Evolutionary conservation across 257 asterid genomes (phyloP).

Genomic region (Gentiana dahurica): DNA sequence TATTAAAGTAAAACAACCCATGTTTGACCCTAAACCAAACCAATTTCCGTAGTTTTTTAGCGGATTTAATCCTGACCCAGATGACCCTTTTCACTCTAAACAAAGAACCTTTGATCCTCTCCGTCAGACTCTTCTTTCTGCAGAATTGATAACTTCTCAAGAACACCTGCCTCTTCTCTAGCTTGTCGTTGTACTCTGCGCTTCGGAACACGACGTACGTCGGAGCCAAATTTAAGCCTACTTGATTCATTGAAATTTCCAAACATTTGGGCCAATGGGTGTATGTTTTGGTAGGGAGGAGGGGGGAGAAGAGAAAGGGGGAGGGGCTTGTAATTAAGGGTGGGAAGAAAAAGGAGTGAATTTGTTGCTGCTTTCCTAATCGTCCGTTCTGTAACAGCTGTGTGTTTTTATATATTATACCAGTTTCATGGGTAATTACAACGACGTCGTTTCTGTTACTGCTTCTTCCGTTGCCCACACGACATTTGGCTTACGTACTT

Average conservation of each 20-base stretch:
- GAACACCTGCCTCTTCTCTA: conserved; percentile 72
- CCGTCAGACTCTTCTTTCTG: conserved; percentile 46
- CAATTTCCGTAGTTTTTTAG: conserved; percentile 31
- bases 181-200: conserved; percentile 36
- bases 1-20: conserved; percentile 34
- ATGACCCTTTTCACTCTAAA: conserved; percentile 43
- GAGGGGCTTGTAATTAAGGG: not conserved
- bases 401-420: no score
- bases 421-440: no score
- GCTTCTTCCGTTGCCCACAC: no score
- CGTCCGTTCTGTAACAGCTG: no score
- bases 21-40: conserved; percentile 43
- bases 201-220: conserved; percentile 16
- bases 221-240: conserved; percentile 19
- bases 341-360: not conserved
- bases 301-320: not conserved
- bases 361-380: conserved; percentile 1
- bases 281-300: not conserved
- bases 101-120: conserved; percentile 42
- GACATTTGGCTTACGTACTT: no score
- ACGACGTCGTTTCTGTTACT: no score
- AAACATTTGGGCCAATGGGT: not conserved
- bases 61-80: conserved; percentile 34
- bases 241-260: conserved; percentile 24
- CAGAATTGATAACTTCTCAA: conserved; percentile 82